phyloP scores from a whole-genome alignment of 257 asterid genomes.

The Catharanthus roseus region DNA sequence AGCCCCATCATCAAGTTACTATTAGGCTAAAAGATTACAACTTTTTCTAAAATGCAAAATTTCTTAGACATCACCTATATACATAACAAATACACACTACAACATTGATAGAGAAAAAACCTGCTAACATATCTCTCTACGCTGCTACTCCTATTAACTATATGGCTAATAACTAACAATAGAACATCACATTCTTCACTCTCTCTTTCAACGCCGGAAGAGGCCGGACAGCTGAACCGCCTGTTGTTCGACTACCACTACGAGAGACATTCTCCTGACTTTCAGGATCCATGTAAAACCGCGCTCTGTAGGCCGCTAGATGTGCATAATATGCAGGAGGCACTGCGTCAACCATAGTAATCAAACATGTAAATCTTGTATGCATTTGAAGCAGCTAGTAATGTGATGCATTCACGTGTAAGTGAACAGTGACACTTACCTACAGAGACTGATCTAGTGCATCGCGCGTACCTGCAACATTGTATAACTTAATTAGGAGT shows the following conservation, averaged over 20 bases:
- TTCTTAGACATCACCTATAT: conserved; percentile 5
- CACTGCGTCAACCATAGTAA: conserved; percentile 18
- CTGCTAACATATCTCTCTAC: neutral
- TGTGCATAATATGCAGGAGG: conserved; percentile 38
- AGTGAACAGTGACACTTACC: too few relatives aligned
- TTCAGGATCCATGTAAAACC: conserved; percentile 30
- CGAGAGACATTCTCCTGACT: conserved; percentile 14
- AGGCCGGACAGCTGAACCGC: conserved; percentile 20
- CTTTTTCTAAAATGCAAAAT: conserved; percentile 2
- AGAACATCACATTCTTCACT: conserved; percentile 33
- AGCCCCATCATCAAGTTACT: neutral
- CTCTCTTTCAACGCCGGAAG: conserved; percentile 27
- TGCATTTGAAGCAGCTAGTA: neutral
- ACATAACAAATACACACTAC: conserved; percentile 13
- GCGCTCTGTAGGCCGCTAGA: conserved; percentile 29
- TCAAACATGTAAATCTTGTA: neutral
- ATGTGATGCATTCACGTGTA: neutral
- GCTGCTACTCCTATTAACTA: neutral
- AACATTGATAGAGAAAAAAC: neutral
- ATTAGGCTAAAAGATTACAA: neutral
- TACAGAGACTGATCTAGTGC: conserved; percentile 33
- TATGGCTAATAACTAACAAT: conserved; percentile 6
- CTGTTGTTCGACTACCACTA: neutral
- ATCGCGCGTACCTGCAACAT: conserved; percentile 26
- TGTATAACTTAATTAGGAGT: neutral